Evolutionary conservation across 306 rosid species (phyloP).

Genomic region (Cicer yamashitae): DNA sequence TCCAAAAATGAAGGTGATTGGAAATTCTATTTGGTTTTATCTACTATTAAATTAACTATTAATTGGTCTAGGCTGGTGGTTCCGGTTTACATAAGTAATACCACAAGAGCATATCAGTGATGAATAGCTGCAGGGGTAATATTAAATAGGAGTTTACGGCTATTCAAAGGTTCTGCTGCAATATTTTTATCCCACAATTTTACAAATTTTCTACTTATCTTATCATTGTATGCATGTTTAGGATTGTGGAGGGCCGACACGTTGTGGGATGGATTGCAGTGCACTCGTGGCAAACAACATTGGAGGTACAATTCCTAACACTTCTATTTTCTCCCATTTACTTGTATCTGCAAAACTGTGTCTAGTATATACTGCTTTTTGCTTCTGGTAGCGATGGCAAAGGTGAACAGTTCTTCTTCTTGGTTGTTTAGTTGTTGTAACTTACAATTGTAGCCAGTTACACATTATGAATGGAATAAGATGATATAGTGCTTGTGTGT

Average conservation of each 20-base stretch:
- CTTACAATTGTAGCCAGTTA: slow-evolving; percentile 17
- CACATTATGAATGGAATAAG: slow-evolving; percentile 15
- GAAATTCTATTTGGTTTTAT: slow-evolving; percentile 27
- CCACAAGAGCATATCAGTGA: slow-evolving; percentile 9
- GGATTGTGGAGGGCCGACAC: slow-evolving; percentile 89
- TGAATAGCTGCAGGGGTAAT: not conserved
- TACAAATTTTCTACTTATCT: slow-evolving; percentile 32
- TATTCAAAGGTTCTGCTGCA: slow-evolving; percentile 26
- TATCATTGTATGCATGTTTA: slow-evolving; percentile 50
- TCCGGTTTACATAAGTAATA: slow-evolving; percentile 17
- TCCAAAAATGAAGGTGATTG: slow-evolving; percentile 32
- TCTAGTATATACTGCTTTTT: slow-evolving; percentile 8
- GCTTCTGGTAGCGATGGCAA: slow-evolving; percentile 9
- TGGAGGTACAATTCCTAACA: slow-evolving; percentile 61
- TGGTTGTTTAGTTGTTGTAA: slow-evolving; percentile 12
- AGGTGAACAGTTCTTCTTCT: slow-evolving; percentile 21
- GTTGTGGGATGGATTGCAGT: slow-evolving; percentile 84
- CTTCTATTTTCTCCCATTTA: slow-evolving; percentile 29
- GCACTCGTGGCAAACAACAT: slow-evolving; percentile 69
- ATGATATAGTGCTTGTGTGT: not conserved
- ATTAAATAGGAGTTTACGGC: slow-evolving; percentile 28
- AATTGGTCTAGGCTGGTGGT: slow-evolving; percentile 19
- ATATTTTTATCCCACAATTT: slow-evolving; percentile 14
- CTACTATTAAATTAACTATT: slow-evolving; percentile 9
- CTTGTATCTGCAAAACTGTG: slow-evolving; percentile 8